Evolutionary conservation across 2,329 filamentous ascomycete species (phyloP).

Genomic region (Colletotrichum magnum): DNA sequence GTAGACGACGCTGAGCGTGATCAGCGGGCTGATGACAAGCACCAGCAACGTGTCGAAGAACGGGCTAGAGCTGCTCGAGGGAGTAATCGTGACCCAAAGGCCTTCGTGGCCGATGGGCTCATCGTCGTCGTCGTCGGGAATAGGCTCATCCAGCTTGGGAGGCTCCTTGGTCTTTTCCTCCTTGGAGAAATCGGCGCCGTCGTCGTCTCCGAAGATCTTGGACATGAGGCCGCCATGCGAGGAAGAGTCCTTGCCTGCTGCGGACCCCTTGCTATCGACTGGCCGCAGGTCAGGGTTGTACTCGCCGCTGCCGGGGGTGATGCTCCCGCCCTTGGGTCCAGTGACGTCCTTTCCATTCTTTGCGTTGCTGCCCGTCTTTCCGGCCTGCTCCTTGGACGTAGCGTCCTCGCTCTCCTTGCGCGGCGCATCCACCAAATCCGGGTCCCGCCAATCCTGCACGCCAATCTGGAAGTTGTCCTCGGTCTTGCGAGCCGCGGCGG

Average conservation of each 20-base stretch:
- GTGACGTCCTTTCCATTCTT: constrained; percentile 46
- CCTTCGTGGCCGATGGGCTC: constrained; percentile 74
- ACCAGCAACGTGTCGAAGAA: constrained; percentile 98
- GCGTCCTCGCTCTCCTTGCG: constrained; percentile 42
- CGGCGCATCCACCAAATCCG: constrained; percentile 48
- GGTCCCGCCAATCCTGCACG: constrained; percentile 90
- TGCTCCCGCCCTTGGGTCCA: constrained; percentile 74
- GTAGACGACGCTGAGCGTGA: constrained; percentile 94
- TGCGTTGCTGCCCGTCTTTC: constrained; percentile 35
- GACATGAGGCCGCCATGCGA: constrained; percentile 57
- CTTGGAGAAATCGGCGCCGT: constrained; percentile 49
- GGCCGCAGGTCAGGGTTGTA: constrained; percentile 59
- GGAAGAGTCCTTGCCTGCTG: constrained; percentile 22
- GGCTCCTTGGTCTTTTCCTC: constrained; percentile 43
- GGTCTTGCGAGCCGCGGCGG: constrained; percentile 40
- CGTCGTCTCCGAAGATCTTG: constrained; percentile 65
- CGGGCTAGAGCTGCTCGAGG: constrained; percentile 88
- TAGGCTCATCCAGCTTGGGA: constrained; percentile 43
- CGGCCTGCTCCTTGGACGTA: constrained; percentile 27
- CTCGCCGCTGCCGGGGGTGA: constrained; percentile 80
- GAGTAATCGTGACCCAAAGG: constrained; percentile 96
- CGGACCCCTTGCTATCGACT: constrained; percentile 52
- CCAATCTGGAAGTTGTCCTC: constrained; percentile 82
- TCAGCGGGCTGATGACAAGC: constrained; percentile 92
- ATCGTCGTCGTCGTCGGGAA: constrained; percentile 32